Conservation (phyloP, 1,284 basidiomycete species). For the Cutaneotrichosporon mucoides region DNA sequence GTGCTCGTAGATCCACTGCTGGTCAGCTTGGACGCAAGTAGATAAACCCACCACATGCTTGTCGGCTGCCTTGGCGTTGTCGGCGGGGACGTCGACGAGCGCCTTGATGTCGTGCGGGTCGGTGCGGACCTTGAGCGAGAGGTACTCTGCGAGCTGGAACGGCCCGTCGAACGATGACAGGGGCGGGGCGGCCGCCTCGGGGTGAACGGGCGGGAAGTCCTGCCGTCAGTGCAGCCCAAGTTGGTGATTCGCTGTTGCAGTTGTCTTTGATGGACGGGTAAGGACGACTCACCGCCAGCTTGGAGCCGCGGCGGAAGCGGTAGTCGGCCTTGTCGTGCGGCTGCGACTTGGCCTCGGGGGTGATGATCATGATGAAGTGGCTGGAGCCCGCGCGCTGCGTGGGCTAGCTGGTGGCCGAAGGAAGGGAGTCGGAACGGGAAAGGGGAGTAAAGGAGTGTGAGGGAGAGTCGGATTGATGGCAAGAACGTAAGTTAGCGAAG, state of each 20-base stretch:
- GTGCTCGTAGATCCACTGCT: conserved; percentile 92
- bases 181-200: conserved; percentile 29
- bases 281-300: conserved; percentile 26
- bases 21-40: too few relatives aligned
- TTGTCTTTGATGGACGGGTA: neutral
- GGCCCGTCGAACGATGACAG: conserved; percentile 65
- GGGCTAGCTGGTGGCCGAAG: neutral
- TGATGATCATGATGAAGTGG: conserved; percentile 21
- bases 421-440: neutral
- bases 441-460: neutral
- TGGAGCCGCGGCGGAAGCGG: conserved; percentile 31
- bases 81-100: conserved; percentile 67
- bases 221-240: conserved; percentile 3
- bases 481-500: too few relatives aligned
- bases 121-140: conserved; percentile 74
- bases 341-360: conserved; percentile 8
- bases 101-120: conserved; percentile 83
- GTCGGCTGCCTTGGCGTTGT: conserved; percentile 47
- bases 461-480: too few relatives aligned
- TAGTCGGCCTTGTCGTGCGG: conserved; percentile 11
- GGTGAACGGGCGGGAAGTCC: conserved; percentile 30
- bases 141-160: conserved; percentile 93
- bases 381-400: neutral
- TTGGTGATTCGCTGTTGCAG: too few relatives aligned
- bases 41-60: conserved; percentile 53